Evolutionary conservation across 805 yeast species (phyloP), one percentile per base, ranked within the genome.

Genomic region (Wickerhamiella dianesei): DNA sequence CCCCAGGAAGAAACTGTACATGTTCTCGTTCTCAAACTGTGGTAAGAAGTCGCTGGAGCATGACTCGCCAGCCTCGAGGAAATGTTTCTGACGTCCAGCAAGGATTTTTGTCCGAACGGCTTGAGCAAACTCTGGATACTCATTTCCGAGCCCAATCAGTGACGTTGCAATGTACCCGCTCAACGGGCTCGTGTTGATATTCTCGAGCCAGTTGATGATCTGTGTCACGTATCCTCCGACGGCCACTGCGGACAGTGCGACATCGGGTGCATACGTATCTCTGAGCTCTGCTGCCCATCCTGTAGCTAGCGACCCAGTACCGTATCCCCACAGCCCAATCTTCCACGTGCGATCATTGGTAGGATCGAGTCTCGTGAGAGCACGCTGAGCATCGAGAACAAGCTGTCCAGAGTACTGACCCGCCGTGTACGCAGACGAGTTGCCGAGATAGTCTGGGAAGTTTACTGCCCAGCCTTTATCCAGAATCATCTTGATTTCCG

Each of bases 301-400:
- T 8, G 58, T 40, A 16, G 60, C 53, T 13, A 43, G 37, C 3
- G 58, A 53, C 14, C 53, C 59, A 4, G 56, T 56, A 3, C 60
- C 59, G 49, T 56, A 57, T 18, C 61, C 61, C 57, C 59, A 54
- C 37, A 57, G 46, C 9, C 51, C 61, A 9, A 56, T 43, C 39
- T 48, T 44, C 39, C 39, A 36, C 8, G 21, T 43, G 25, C 39
- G 48, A 29, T 44, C 44, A 16, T 35, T 21, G 40, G 55, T 43
- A 16, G 52, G 53, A 9, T 50, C 19, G 39, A 36, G 39, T 36
- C 39, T 6, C 39, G 19, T 14, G 6, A 55, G 51, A 1, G 64
- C 65, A 2, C 60, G 47, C 12, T 59, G 43, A 1, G 63, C 51
- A 46, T 61, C 64, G 13, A 62, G 57, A 3, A 54, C 49, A 21